These are phyloP conservation scores for Dunaliella sp. DNA, from an alignment of 139 green algal genomes.

Conservation along the genomic window DNA sequence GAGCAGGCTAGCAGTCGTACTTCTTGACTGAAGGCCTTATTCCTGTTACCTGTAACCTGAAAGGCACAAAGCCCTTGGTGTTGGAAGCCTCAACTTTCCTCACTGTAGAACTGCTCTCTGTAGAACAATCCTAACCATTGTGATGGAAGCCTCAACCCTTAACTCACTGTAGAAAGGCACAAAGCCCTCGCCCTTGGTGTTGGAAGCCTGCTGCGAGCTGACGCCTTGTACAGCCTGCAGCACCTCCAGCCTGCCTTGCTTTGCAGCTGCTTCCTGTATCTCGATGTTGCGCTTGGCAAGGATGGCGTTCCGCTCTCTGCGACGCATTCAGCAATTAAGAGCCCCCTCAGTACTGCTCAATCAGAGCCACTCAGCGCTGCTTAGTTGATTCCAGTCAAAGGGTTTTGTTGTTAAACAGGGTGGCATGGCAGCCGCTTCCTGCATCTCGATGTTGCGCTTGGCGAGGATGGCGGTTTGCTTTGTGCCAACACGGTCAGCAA, in stretches of 20 bases:
- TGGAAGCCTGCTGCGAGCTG: background rate
- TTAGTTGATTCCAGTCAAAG: no score
- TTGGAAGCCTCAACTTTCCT: no score
- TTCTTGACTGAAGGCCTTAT: no score
- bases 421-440: slow-evolving; percentile 13
- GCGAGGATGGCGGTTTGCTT: slow-evolving; percentile 17
- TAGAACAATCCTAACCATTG: no score
- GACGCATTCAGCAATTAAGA: background rate
- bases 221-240: background rate
- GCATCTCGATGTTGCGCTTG: background rate
- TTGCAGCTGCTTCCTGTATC: slow-evolving; percentile 7
- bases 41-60: no score
- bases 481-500: no score
- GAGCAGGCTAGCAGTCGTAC: no score
- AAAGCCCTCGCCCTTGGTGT: slow-evolving; percentile 20
- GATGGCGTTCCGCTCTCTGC: slow-evolving; percentile 24
- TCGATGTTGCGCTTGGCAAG: background rate
- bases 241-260: slow-evolving; percentile 3
- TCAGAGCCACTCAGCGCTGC: no score
- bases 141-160: no score
- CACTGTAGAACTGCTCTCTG: no score
- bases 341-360: background rate
- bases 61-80: no score
- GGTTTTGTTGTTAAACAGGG: no score
- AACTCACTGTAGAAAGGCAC: slow-evolving; percentile 43